Base-by-base conservation (phyloP, 2,329 filamentous ascomycete genomes). In the Ilyonectria robusta region DNA sequence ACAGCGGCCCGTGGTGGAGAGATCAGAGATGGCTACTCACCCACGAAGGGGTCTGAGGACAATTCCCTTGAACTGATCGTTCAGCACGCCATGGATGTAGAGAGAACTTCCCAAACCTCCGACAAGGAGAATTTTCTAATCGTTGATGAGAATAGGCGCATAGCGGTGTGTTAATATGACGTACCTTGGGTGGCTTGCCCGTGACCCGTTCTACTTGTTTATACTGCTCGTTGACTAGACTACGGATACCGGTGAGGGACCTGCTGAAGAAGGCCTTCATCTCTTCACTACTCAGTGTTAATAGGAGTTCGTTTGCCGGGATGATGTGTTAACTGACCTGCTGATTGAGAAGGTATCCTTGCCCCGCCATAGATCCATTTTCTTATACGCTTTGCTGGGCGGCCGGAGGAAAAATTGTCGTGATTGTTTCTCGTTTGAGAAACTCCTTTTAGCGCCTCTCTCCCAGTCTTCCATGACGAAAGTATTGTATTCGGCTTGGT, bases 61-160 rank as follows among this genome's bases (percentile, higher is more conserved):
- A 11, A 44, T 63, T 2, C n/a, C 26, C n/a, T 13, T 19, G 17
- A 63, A 63, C 10, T 23, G 23, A 3, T 51, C 46, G 11, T 55
- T 21, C 15, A 62, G 21, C 2, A 63, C 33, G 15, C 47, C 23
- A 33, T 51, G 33, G 23, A 63, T 40, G 31, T 63, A 63, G 2
- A 29, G 15, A 19, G 53, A 57, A 44, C 54, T 58, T 15, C 63
- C 63, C 46, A 66, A 47, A 10, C 63, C 63, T 6, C 63, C 63
- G 11, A 66, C 63, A 1, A 66, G 53, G 5, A 66, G 35, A 13
- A 57, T 61, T 37, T 66, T 56, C 63, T 66, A 21, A 29, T 17
- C 4, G 4, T 21, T 17, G 37, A 40, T 37, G 33, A 37, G 29
- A 17, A 10, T 15, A 15, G 10, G 35, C 1, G 35, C 35, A 17